Conservation (phyloP, 2,329 filamentous ascomycete species). For the Diaporthe sp. region DNA sequence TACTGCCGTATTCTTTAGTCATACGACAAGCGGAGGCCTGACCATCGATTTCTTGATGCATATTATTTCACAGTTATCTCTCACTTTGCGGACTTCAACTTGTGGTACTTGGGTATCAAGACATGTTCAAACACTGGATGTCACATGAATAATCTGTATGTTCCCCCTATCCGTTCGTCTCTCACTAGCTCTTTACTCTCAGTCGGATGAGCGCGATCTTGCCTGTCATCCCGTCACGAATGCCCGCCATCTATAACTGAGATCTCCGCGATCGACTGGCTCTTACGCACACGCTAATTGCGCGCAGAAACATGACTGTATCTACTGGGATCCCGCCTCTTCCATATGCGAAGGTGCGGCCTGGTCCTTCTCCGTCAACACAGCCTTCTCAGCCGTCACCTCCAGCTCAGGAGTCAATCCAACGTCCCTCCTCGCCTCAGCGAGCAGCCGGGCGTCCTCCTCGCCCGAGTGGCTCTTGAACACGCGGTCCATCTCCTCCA, state of each 20-base stretch:
- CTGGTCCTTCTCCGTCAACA: background rate
- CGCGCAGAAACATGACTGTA: fast-evolving
- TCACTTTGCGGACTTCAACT: no score
- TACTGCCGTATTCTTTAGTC: no score
- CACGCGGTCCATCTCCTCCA: conserved; percentile 69
- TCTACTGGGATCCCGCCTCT: background rate
- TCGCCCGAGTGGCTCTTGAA: conserved; percentile 58
- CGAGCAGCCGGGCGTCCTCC: conserved; percentile 45
- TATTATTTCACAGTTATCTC: no score
- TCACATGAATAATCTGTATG: background rate
- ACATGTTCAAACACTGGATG: background rate
- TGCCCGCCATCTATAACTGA: background rate
- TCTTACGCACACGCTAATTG: background rate
- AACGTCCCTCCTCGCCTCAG: conserved; percentile 45
- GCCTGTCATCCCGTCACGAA: background rate
- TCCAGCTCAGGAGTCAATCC: conserved; percentile 39
- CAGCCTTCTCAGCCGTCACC: conserved; percentile 23
- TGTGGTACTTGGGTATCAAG: background rate
- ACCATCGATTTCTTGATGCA: no score
- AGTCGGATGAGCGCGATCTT: no score
- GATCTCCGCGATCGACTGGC: no score
- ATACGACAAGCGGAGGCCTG: no score
- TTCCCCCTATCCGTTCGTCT: background rate
- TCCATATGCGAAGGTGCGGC: conserved; percentile 6
- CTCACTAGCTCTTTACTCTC: background rate